A percentile compares a stretch with the other conserved stretches of the same genome.
Evolutionary conservation across 495 filamentous ascomycete genomes (phyloP).

Genomic region (Letharia columbiana): DNA sequence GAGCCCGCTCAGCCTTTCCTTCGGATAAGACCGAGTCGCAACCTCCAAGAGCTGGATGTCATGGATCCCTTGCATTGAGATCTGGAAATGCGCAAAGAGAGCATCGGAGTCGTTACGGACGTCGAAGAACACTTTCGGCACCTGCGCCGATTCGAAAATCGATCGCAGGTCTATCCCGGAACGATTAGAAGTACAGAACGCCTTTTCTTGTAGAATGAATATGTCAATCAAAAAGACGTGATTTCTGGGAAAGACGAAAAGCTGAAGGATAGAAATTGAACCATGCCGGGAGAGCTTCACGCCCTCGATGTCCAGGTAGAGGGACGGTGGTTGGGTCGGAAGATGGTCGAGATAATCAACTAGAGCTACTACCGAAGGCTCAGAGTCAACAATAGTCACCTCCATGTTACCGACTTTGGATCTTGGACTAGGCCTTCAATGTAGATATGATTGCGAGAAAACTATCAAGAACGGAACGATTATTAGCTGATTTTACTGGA

Average conservation of each 20-base stretch:
- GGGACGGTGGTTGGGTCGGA: slow-evolving; percentile 31
- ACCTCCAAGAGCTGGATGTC: slow-evolving; percentile 25
- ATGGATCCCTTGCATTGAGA: slow-evolving; percentile 23
- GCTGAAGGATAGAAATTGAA: slow-evolving; percentile 42
- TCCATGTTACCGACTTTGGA: slow-evolving; percentile 1
- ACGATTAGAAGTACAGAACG: slow-evolving; percentile 36
- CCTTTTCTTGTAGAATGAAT: slow-evolving; percentile 33
- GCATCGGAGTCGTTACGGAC: slow-evolving; percentile 34
- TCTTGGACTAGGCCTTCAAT: not conserved
- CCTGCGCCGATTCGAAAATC: slow-evolving; percentile 40
- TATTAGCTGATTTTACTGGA: not conserved
- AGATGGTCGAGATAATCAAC: slow-evolving; percentile 19
- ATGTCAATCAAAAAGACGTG: slow-evolving; percentile 45
- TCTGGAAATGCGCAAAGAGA: slow-evolving; percentile 17
- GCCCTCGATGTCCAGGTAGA: slow-evolving; percentile 52
- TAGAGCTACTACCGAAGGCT: slow-evolving; percentile 8
- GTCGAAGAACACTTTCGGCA: slow-evolving; percentile 48
- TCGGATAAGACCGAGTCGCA: slow-evolving; percentile 12
- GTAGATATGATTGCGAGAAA: not conserved
- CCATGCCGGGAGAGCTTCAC: slow-evolving; percentile 40
- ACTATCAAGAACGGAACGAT: not conserved
- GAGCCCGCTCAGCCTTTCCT: slow-evolving; percentile 27
- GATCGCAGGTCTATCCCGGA: slow-evolving; percentile 36
- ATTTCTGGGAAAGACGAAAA: slow-evolving; percentile 30
- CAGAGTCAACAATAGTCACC: slow-evolving; percentile 14